A percentile compares a stretch with the other conserved stretches of the same genome.
These are phyloP conservation scores for Backusella sp. DNA, from an alignment of 192 early-diverging fungal genomes.

Conservation along the genomic window DNA sequence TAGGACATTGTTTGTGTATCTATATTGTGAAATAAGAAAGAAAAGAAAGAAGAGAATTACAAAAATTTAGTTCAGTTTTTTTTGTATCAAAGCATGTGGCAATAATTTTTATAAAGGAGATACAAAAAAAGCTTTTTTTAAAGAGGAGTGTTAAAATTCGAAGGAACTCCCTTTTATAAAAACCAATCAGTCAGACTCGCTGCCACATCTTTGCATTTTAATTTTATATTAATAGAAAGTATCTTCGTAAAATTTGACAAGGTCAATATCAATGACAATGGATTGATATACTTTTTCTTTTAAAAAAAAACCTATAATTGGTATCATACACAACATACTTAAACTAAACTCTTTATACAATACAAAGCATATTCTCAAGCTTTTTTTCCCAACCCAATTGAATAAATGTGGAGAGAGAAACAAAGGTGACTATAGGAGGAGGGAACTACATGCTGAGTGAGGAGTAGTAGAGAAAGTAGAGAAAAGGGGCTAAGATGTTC, in stretches of 20 bases:
- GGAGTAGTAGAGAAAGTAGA: neutral
- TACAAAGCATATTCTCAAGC: neutral
- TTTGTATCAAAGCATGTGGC: conserved; percentile 3
- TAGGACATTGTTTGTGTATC: neutral
- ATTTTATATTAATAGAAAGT: neutral
- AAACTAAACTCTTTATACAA: no score
- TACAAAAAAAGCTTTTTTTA: neutral
- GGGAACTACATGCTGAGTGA: neutral
- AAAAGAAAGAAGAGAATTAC: neutral
- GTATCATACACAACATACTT: neutral
- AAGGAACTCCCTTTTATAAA: neutral
- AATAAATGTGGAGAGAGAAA: neutral
- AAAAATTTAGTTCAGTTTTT: neutral
- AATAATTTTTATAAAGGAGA: neutral
- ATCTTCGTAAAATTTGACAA: neutral
- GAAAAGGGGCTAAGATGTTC: neutral
- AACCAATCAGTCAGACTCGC: neutral
- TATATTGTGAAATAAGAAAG: neutral
- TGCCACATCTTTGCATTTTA: neutral
- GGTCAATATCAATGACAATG: neutral
- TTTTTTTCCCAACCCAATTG: neutral
- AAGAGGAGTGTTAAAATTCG: neutral
- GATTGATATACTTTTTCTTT: neutral
- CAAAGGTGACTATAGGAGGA: neutral
- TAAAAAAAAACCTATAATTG: neutral